These are phyloP conservation scores for Suhomyces emberorum DNA, from an alignment of 805 yeast genomes.

Conservation along the genomic window DNA sequence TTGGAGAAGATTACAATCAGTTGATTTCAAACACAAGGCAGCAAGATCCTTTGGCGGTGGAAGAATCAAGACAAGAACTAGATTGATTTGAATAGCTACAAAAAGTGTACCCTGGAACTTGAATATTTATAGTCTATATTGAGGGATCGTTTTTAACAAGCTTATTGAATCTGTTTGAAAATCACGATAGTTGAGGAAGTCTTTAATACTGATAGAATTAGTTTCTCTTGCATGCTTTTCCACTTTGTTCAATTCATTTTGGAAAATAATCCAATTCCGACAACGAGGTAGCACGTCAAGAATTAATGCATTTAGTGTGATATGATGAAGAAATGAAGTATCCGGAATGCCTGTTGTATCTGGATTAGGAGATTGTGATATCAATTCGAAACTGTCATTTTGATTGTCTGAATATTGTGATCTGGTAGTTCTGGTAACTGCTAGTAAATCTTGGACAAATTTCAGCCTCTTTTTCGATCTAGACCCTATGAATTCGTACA, in stretches of 20 bases:
- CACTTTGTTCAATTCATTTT: conserved; percentile 19
- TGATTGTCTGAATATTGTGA: conserved; percentile 3
- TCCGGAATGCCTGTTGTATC: conserved; percentile 33
- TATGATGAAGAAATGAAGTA: conserved; percentile 25
- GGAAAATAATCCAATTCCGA: conserved; percentile 34
- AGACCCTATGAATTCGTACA: conserved; percentile 27
- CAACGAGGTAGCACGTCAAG: conserved; percentile 32
- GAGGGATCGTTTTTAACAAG: conserved; percentile 13
- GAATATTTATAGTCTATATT: neutral
- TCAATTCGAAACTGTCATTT: neutral
- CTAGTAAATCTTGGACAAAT: conserved; percentile 22
- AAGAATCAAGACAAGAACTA: conserved; percentile 48
- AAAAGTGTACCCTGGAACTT: too few species aligned
- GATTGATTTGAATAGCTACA: conserved; percentile 49
- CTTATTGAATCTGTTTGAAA: conserved; percentile 22
- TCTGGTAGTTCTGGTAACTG: conserved; percentile 17
- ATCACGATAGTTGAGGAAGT: conserved; percentile 32
- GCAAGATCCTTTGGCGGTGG: conserved; percentile 73
- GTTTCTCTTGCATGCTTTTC: conserved; percentile 16
- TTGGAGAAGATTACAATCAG: conserved; percentile 72
- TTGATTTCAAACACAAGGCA: conserved; percentile 56
- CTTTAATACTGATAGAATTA: conserved; percentile 21
- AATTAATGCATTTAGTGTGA: conserved; percentile 23
- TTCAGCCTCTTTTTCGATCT: conserved; percentile 34
- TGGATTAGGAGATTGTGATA: conserved; percentile 9